Evolutionary conservation across 1,284 basidiomycete species (phyloP).

Genomic region (Malassezia vespertilionis): DNA sequence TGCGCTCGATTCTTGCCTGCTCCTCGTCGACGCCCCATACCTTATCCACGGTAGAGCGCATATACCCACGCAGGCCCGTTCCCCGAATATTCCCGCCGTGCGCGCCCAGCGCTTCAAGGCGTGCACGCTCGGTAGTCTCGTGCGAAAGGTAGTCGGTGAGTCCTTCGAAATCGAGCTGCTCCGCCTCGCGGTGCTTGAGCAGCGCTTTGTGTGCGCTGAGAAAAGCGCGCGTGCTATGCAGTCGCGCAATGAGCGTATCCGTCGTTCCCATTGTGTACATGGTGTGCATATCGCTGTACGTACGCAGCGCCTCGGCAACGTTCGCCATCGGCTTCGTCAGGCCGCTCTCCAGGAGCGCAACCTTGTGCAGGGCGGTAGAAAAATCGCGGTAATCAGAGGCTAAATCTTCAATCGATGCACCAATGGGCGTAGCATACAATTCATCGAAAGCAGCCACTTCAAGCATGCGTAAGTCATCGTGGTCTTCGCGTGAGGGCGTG

Average conservation of each 20-base stretch:
- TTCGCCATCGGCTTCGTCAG: slow-evolving; percentile 93
- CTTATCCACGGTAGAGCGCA: slow-evolving; percentile 86
- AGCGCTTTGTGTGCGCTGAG: slow-evolving; percentile 79
- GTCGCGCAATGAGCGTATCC: slow-evolving; percentile 66
- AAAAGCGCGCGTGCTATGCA: slow-evolving; percentile 79
- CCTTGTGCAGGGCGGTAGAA: slow-evolving; percentile 83
- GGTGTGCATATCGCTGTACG: slow-evolving; percentile 51
- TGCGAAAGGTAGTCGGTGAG: slow-evolving; percentile 86
- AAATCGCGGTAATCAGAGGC: slow-evolving; percentile 93
- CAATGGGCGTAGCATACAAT: slow-evolving; percentile 32
- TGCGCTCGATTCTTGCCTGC: slow-evolving; percentile 76
- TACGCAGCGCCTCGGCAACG: slow-evolving; percentile 84
- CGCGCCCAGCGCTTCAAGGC: slow-evolving; percentile 52
- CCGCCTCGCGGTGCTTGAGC: slow-evolving; percentile 88
- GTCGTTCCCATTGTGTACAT: slow-evolving; percentile 28
- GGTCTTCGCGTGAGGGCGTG: slow-evolving; percentile 1
- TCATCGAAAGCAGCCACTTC: slow-evolving; percentile 30
- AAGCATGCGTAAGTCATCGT: slow-evolving; percentile 18
- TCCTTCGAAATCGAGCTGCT: slow-evolving; percentile 97
- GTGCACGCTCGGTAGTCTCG: slow-evolving; percentile 79
- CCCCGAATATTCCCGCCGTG: slow-evolving; percentile 53
- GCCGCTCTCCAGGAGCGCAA: slow-evolving; percentile 92
- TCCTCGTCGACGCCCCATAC: slow-evolving; percentile 87
- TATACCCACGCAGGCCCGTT: slow-evolving; percentile 62
- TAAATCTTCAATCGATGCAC: slow-evolving; percentile 50